These are phyloP conservation scores for Xylariaceae sp. DNA, from an alignment of 2,329 filamentous ascomycete species.

Conservation along the genomic window DNA sequence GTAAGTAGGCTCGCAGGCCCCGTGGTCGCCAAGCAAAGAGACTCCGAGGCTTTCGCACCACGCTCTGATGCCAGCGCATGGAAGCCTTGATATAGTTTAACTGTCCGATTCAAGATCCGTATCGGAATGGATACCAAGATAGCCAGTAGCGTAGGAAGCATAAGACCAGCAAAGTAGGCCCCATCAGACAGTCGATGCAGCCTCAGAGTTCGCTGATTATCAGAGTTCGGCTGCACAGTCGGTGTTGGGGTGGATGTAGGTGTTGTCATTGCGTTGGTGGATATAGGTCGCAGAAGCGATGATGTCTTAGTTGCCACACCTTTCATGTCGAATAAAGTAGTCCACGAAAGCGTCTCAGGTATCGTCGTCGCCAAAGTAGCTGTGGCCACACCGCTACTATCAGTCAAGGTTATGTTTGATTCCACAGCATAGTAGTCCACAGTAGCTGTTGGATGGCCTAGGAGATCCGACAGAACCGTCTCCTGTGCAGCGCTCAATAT, in stretches of 20 bases:
- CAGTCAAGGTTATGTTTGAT: conserved; percentile 19
- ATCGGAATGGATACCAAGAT: conserved; percentile 45
- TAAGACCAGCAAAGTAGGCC: conserved; percentile 45
- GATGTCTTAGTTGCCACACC: conserved; percentile 28
- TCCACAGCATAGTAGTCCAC: conserved; percentile 27
- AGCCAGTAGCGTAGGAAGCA: conserved; percentile 45
- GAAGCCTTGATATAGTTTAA: conserved; percentile 50
- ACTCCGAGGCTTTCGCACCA: conserved; percentile 48
- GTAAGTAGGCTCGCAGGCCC: conserved; percentile 45
- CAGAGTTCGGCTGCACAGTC: conserved; percentile 16
- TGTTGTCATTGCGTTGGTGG: conserved; percentile 13
- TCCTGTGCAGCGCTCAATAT: conserved; percentile 9
- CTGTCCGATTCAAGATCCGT: conserved; percentile 45
- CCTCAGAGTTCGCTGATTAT: conserved; percentile 17
- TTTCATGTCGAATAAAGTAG: conserved; percentile 26
- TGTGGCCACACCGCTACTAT: conserved; percentile 26
- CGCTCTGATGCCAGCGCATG: conserved; percentile 45
- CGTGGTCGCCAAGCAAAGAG: conserved; percentile 49
- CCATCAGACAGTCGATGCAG: conserved; percentile 34
- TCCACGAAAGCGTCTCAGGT: conserved; percentile 19
- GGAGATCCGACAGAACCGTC: conserved; percentile 30
- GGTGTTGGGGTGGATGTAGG: conserved; percentile 28
- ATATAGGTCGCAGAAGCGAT: conserved; percentile 30
- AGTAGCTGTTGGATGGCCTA: conserved; percentile 33
- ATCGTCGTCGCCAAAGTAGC: conserved; percentile 26